Evolutionary conservation across 441 rosid genomes (phyloP).

Genomic region (Populus hybrid): DNA sequence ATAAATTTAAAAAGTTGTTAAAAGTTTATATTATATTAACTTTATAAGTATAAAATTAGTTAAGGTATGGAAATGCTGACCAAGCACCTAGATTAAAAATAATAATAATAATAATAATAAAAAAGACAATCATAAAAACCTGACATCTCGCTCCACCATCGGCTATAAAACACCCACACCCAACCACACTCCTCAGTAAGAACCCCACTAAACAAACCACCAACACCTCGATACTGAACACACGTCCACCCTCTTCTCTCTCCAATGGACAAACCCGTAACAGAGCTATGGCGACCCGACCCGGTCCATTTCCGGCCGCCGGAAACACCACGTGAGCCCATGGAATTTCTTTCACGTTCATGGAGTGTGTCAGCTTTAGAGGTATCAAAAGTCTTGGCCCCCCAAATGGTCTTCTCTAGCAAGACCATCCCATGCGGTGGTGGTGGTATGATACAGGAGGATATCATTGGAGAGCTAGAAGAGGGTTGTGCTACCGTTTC

Average conservation of each 20-base stretch:
- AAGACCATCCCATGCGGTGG: constrained; percentile 33
- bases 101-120: too few species aligned
- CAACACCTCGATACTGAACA: background rate
- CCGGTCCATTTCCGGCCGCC: constrained; percentile 60
- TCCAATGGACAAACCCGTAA: constrained; percentile 20
- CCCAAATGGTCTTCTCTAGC: constrained; percentile 36
- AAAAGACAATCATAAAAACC: background rate
- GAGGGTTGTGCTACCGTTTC: constrained; percentile 51
- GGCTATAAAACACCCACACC: background rate
- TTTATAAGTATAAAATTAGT: too few species aligned
- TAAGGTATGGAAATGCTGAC: too few species aligned
- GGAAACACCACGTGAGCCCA: constrained; percentile 82
- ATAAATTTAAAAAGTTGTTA: too few species aligned
- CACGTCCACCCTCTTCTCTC: background rate
- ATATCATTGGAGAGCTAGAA: constrained; percentile 51
- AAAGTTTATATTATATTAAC: too few species aligned
- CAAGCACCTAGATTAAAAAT: too few species aligned
- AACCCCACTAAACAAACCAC: background rate
- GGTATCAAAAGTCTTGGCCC: constrained; percentile 70
- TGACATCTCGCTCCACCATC: background rate
- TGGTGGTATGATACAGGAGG: constrained; percentile 51
- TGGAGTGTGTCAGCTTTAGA: constrained; percentile 90
- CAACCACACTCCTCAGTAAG: background rate
- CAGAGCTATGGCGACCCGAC: constrained; percentile 57
- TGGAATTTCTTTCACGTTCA: constrained; percentile 91